Percentiles rank a stretch among this genome's conserved stretches.
These are phyloP conservation scores for Phytopythium montanum DNA, from an alignment of 352 stramenopile species.

Conservation along the genomic window DNA sequence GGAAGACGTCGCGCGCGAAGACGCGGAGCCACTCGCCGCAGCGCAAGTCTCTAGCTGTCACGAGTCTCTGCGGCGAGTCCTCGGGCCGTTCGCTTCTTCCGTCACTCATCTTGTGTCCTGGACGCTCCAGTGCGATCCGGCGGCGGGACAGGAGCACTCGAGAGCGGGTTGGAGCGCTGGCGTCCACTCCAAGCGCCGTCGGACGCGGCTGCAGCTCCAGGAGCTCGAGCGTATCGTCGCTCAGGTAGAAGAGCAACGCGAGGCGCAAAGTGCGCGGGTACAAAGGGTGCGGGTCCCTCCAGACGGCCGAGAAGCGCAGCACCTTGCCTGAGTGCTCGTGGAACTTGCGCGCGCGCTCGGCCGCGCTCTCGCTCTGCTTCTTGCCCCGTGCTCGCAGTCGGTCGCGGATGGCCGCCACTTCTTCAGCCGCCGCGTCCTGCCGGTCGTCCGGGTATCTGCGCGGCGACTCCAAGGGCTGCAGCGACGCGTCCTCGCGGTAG, in stretches of 20 bases:
- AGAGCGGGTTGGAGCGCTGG: constrained; percentile 54
- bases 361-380: constrained; percentile 44
- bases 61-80: constrained; percentile 14
- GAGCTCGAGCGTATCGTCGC: constrained; percentile 91
- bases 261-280: constrained; percentile 88
- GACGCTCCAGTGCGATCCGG: constrained; percentile 38
- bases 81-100: constrained; percentile 8
- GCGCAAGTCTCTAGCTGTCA: constrained; percentile 67
- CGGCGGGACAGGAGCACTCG: constrained; percentile 76
- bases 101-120: constrained; percentile 2
- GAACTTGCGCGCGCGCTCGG: constrained; percentile 64
- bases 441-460: constrained; percentile 81
- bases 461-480: constrained; percentile 24
- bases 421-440: constrained; percentile 30
- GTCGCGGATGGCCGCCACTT: constrained; percentile 20
- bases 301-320: constrained; percentile 90
- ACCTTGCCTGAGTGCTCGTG: constrained; percentile 81
- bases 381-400: constrained; percentile 14
- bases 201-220: constrained; percentile 61
- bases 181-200: constrained; percentile 30
- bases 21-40: constrained; percentile 85
- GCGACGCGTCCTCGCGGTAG: constrained; percentile 52
- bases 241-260: constrained; percentile 91
- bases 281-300: constrained; percentile 88
- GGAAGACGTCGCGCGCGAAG: constrained; percentile 81